Base-by-base conservation (phyloP, 768 basidiomycete genomes). In the Termitomyces sp. region DNA sequence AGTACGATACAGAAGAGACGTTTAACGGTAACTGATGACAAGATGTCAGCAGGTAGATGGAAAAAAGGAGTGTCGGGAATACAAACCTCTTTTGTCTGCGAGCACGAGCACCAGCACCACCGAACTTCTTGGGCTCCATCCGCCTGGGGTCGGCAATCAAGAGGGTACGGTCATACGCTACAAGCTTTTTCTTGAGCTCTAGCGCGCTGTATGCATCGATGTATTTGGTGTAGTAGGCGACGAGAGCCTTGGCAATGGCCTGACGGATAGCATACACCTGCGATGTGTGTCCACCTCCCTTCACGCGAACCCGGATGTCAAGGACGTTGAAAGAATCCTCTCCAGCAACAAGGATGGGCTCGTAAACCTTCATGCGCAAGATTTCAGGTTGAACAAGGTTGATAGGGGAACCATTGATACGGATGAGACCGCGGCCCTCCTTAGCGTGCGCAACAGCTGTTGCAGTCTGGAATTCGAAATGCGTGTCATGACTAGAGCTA, bases 71-170 rank as follows among this genome's bases (percentile, higher is more conserved):
- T 46, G n/a, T n/a, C 40, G 45, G 45, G 38, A 43, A 57, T 13
- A 26, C 33, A 67, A 24, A 94, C 92, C 88, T 92, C 84, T 96
- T 97, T 82, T 97, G 95, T 77, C 94, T 88, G 80, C 94, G 91
- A 59, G 94, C 94, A 84, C 95, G 92, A 64, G 95, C 95, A 87
- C 95, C 95, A 73, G 81, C 83, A 81, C 95, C 95, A 84, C 95
- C 96, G 73, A 98, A 98, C 79, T 96, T 97, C 87, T 98, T 98
- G 67, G 96, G 96, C 75, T 98, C 96, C 88, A 90, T 92, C 80
- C 96, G 88, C 78, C 97, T 87, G 64, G 93, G 94, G 72, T 96
- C 94, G 56, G 94, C 90, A 64, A 95, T 94, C 68, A 95, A 75
- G 60, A 96, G 77, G 51, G 90, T 86, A 64, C 90, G 82, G 80